Evolutionary conservation across 345 rosid species (phyloP).

Genomic region (Rhodamnia rubescens): DNA sequence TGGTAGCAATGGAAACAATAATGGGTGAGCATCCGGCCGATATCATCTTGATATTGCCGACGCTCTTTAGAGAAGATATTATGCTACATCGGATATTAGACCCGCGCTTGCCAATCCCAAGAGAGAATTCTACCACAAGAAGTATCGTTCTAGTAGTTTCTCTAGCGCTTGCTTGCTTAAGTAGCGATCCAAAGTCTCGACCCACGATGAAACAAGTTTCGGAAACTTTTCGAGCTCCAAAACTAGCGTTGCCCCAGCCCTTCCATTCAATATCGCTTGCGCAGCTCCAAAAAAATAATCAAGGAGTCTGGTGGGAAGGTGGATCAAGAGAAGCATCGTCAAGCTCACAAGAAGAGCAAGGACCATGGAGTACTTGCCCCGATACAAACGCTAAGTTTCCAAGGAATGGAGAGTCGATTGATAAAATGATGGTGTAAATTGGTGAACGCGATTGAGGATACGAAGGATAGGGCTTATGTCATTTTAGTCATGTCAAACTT

Average conservation of each 20-base stretch:
- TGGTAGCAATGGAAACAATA: conserved; percentile 6
- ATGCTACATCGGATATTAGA: not conserved
- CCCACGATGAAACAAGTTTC: conserved; percentile 4
- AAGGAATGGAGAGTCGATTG: not conserved
- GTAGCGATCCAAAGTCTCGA: not conserved
- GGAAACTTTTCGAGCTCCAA: not conserved
- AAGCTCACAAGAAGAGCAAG: not conserved
- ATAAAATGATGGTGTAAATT: not conserved
- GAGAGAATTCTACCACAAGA: not conserved
- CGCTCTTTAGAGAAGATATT: not conserved
- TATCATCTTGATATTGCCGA: not conserved
- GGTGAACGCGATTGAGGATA: not conserved
- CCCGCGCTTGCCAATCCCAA: not conserved
- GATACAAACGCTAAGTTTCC: not conserved
- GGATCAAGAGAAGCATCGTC: not conserved
- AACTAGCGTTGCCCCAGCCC: not conserved
- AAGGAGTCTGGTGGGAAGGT: not conserved
- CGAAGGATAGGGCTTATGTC: not conserved
- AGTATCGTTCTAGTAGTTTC: not conserved
- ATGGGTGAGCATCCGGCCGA: conserved; percentile 11
- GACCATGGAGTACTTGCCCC: not conserved
- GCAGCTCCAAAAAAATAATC: not conserved
- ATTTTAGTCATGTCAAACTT: not conserved
- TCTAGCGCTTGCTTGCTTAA: conserved; percentile 7
- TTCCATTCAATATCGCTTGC: not conserved